Base-by-base conservation (phyloP, 139 green algal species). In the Limnomonas spitsbergensis region DNA sequence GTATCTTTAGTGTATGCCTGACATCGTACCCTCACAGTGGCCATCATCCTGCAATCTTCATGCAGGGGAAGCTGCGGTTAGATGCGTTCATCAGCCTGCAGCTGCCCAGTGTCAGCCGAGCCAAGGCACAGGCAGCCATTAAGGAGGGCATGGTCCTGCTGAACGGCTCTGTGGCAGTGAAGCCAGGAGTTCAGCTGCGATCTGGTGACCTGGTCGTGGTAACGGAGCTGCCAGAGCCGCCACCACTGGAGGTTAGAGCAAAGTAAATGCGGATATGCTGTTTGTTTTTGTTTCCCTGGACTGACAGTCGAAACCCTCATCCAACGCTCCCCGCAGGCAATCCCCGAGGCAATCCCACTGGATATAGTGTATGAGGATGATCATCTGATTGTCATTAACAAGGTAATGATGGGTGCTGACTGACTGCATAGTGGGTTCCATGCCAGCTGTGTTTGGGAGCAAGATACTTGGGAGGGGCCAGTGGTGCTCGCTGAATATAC, bases 321-420 rank as follows among this genome's bases (percentile, higher is more conserved):
- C 20, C 14, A 29, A 20, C 47, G 20, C 14, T 61, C 47, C 47
- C n/a, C n/a, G 31, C 82, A 92, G 83, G 91, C 88, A 1, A 14
- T 86, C 14, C 92, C 92, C 0, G 88, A 97, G 85, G 81, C 87
- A 42, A 94, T 98, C 3, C 90, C 92, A 0, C 80, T 99, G 52
- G 86, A 96, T 38, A 83, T 99, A 1, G 83, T 96, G 2, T 97
- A 94, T 73, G 95, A 99, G 78, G 96, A 99, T 79, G 89, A 92
- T 0, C 78, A 96, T 78, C 35, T 98, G 14, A 78, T 99, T 1
- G 94, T 99, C 0, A 78, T 99, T 29, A 95, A 99, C 89, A 99
- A 99, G 86, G 93, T 91, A 37, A 37, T 14, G 20, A 20, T 14
- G 14, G 47, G 14, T 14, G 47, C 14, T 61, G 47, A 14, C 47